Evolutionary conservation across 2,329 filamentous ascomycete genomes (phyloP).

Genomic region (Colletotrichum sp.): DNA sequence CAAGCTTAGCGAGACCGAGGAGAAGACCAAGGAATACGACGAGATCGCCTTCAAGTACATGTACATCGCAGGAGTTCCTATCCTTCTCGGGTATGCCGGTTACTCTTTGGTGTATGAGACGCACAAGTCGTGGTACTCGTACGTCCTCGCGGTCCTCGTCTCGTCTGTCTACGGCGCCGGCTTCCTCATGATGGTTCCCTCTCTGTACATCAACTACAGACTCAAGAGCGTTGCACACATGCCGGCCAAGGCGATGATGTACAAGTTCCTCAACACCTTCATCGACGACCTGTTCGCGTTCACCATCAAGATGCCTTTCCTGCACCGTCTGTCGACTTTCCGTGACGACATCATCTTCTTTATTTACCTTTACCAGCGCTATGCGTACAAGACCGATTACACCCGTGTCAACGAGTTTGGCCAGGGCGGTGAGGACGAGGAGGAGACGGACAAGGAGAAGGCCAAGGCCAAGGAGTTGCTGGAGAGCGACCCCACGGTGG

Average conservation of each 20-base stretch:
- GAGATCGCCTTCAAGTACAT: slow-evolving; percentile 98
- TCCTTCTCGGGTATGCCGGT: slow-evolving; percentile 85
- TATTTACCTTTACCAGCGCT: slow-evolving; percentile 93
- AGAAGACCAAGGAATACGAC: slow-evolving; percentile 98
- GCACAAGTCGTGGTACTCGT: slow-evolving; percentile 98
- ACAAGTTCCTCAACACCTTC: slow-evolving; percentile 98
- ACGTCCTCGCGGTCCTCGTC: slow-evolving; percentile 92
- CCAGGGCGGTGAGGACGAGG: slow-evolving; percentile 92
- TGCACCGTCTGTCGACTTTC: slow-evolving; percentile 90
- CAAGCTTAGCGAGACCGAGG: slow-evolving; percentile 90
- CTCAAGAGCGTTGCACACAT: slow-evolving; percentile 96
- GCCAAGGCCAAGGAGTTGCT: slow-evolving; percentile 35
- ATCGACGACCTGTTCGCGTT: slow-evolving; percentile 99
- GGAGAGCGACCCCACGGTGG: slow-evolving; percentile 41
- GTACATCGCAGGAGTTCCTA: slow-evolving; percentile 88
- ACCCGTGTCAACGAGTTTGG: slow-evolving; percentile 96
- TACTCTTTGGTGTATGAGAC: slow-evolving; percentile 93
- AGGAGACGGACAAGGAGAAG: slow-evolving; percentile 47
- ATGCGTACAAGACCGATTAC: slow-evolving; percentile 91
- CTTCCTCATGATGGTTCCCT: slow-evolving; percentile 99
- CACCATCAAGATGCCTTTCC: slow-evolving; percentile 97
- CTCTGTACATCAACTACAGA: slow-evolving; percentile 98
- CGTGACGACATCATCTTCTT: slow-evolving; percentile 99
- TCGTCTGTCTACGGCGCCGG: slow-evolving; percentile 97
- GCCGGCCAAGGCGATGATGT: slow-evolving; percentile 95